phyloP scores from a whole-genome alignment of 352 stramenopile species.

The Globisporangium camurandrum region DNA sequence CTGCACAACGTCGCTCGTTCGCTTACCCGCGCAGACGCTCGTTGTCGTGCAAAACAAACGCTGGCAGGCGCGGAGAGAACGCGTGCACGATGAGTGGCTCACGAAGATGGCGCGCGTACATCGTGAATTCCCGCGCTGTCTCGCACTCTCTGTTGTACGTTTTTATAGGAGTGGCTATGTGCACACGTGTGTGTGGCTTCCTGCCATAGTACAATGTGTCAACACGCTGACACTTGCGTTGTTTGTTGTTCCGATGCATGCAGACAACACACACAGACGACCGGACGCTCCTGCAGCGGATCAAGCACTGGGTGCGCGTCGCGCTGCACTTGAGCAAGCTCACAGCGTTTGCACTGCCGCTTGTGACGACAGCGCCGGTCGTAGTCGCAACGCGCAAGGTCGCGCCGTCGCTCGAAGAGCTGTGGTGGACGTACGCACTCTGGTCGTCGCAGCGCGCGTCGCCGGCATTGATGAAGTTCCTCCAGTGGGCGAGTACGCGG shows the following conservation, averaged over 20 bases:
- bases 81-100: slow-evolving; percentile 5
- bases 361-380: slow-evolving; percentile 38
- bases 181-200: background rate
- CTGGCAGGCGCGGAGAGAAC: slow-evolving; percentile 3
- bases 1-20: background rate
- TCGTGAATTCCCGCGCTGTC: slow-evolving; percentile 10
- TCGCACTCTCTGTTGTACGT: slow-evolving; percentile 13
- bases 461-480: slow-evolving; percentile 92
- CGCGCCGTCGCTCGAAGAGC: slow-evolving; percentile 23
- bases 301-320: slow-evolving; percentile 41
- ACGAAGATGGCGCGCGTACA: background rate
- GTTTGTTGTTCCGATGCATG: background rate
- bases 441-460: slow-evolving; percentile 64
- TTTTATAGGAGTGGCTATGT: too few species aligned
- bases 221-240: background rate
- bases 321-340: slow-evolving; percentile 53
- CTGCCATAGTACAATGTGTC: background rate
- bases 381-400: slow-evolving; percentile 22
- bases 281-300: slow-evolving; percentile 9
- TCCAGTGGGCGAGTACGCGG: slow-evolving; percentile 93
- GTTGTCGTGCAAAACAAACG: slow-evolving; percentile 10
- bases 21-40: slow-evolving; percentile 11
- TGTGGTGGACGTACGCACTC: slow-evolving; percentile 63
- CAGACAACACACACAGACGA: slow-evolving; percentile 7
- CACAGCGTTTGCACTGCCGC: slow-evolving; percentile 38